Percentiles rank a stretch among this genome's conserved stretches.
Conservation (phyloP, 2,329 filamentous ascomycete species). For the Epichloe sibirici region DNA sequence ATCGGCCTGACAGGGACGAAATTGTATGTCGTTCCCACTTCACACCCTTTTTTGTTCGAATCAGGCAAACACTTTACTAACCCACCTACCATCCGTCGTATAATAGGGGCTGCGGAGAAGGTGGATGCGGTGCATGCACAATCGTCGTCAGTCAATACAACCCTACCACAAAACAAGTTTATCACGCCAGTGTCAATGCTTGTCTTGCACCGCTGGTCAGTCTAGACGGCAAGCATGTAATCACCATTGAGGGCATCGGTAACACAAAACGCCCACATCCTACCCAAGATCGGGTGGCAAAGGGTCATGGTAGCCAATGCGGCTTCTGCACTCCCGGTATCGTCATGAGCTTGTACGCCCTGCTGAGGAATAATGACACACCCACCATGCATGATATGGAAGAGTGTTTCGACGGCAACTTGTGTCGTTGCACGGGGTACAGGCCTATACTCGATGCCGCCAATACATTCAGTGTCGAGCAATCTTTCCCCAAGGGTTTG, state of each 20-base stretch:
- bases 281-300: slow-evolving; percentile 80
- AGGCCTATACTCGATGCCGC: slow-evolving; percentile 88
- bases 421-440: slow-evolving; percentile 93
- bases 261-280: slow-evolving; percentile 79
- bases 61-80: not conserved
- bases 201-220: slow-evolving; percentile 87
- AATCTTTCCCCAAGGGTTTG: slow-evolving; percentile 18
- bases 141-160: slow-evolving; percentile 92
- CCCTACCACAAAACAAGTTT: slow-evolving; percentile 81
- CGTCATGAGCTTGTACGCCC: slow-evolving; percentile 92
- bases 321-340: slow-evolving; percentile 96
- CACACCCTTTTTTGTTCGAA: not conserved
- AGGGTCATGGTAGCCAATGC: slow-evolving; percentile 83
- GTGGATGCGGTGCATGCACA: slow-evolving; percentile 91
- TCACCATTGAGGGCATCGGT: slow-evolving; percentile 94
- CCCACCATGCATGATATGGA: slow-evolving; percentile 78
- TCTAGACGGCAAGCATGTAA: slow-evolving; percentile 94
- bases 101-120: slow-evolving; percentile 76
- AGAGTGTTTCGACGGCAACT: slow-evolving; percentile 92
- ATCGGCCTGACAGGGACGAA: slow-evolving; percentile 94
- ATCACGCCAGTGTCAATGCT: slow-evolving; percentile 93
- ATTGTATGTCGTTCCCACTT: slow-evolving; percentile 36
- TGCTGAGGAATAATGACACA: slow-evolving; percentile 70
- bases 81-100: not conserved
- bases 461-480: slow-evolving; percentile 64